Evolutionary conservation across 768 basidiomycete genomes (phyloP), one percentile per base, ranked within the genome.

Genomic region (Lactifluus piperatus): DNA sequence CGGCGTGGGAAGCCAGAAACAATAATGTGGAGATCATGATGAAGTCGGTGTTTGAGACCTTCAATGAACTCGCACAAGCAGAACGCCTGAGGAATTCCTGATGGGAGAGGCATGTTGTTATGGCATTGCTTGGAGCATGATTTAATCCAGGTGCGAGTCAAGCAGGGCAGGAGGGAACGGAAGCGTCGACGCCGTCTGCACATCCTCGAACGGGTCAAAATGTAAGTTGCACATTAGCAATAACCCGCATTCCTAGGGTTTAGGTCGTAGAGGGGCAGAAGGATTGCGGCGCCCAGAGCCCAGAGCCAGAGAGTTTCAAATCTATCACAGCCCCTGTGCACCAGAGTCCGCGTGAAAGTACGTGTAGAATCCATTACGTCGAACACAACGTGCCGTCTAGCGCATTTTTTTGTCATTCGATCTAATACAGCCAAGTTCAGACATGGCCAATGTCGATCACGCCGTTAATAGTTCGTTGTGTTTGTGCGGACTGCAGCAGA

Each of bases 391-490:
- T 58, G 57, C 51, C 20, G 18, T 45, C 24, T 18, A 29, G 29
- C 14, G 56, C 32, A 34, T 20, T 34, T 49, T 51, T 36, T 36
- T 44, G 34, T 46, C 56, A 58, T 39, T 44, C 36, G 57, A 52
- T 58, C 51, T 43, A n/a, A n/a, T n/a, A 26, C 51, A 34, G 44
- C 20, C 50, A 27, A 51, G 13, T 22, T 41, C 4, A 29, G 36
- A 45, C 26, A n/a, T 10, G 39, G 43, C 50, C 24, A 39, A 10
- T 11, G 22, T 13, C 4, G 16, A 14, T 20, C 32, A 51, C 32
- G 26, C 41, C 8, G n/a, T 20, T 18, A 51, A 27, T 5, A 22
- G 18, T 24, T 27, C 22, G 24, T 50, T 32, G 27, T n/a, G 39
- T 39, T n/a, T 10, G 7, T 27, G 36, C 34, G 16, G 20, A n/a